Base-by-base conservation (phyloP, 139 green algal species). In the Spirogloea muscicola region DNA sequence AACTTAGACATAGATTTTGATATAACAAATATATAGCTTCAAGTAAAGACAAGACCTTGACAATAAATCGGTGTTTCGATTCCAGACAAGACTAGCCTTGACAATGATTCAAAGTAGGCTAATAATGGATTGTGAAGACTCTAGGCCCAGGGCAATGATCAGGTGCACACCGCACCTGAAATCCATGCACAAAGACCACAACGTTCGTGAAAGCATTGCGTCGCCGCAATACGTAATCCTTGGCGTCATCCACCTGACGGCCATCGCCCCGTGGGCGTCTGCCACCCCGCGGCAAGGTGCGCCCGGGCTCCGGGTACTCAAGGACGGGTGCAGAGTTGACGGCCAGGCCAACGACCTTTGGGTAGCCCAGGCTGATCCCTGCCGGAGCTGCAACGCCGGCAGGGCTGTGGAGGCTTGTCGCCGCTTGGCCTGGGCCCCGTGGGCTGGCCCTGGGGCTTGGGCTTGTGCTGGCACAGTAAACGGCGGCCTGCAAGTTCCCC, bases 141-240 rank as follows among this genome's bases (percentile, higher is more conserved):
- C 27, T 29, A 31, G 61, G 3, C 3, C n/a, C 3, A 2, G 39
- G 61, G 4, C 51, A 58, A 64, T 10, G 36, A 13, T 10, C 10
- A 40, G 36, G 31, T 21, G 36, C 10, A 16, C 10, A 68, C 16
- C 49, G 1, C 21, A 79, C 70, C 70, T 79, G 71, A 63, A 79
- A 79, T 27, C 71, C 71, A 60, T 79, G 71, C 63, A 79, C 71
- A 58, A 79, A 79, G 1, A 79, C 71, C 7, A 79, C 62, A 42
- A 79, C 71, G 36, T 79, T 60, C 2, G 9, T 62, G 27, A 36
- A 62, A 25, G 27, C 13, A n/a, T 69, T 69, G 4, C 7, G 13
- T 46, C 9, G 16, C n/a, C 37, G 7, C 10, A 41, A 5, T 62
- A 4, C 6, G 16, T 5, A 58, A 29, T 33, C 9, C 34, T 16